These are phyloP conservation scores for Dipteronia sinensis DNA, from an alignment of 345 rosid species.

Conservation along the genomic window DNA sequence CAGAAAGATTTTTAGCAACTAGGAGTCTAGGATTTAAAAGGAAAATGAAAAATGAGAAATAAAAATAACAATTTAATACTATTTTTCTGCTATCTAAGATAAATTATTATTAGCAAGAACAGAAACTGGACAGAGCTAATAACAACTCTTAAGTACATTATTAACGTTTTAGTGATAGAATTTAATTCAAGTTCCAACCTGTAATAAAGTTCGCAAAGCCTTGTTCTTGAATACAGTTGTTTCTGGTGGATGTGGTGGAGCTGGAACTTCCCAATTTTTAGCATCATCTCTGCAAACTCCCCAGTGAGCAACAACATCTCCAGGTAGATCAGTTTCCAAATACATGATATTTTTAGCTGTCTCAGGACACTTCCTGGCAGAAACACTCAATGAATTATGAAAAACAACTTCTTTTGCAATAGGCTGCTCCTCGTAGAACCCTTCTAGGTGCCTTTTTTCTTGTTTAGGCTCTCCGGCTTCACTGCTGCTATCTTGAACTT, in stretches of 20 bases:
- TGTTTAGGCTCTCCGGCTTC: constrained; percentile 41
- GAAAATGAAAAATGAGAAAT: background rate
- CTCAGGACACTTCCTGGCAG: constrained; percentile 66
- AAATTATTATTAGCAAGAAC: constrained; percentile 17
- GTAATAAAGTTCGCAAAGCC: constrained; percentile 80
- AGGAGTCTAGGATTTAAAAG: background rate
- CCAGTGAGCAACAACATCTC: constrained; percentile 92
- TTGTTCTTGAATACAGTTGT: constrained; percentile 72
- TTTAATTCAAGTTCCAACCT: constrained; percentile 43
- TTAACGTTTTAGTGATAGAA: background rate
- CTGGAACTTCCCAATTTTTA: constrained; percentile 82
- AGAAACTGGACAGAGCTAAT: background rate
- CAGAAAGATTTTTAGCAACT: background rate
- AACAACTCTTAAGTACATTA: background rate
- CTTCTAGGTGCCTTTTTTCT: constrained; percentile 45
- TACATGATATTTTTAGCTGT: constrained; percentile 59
- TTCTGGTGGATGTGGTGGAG: constrained; percentile 75
- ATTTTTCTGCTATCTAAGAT: constrained; percentile 6
- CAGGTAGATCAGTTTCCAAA: constrained; percentile 82
- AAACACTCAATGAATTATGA: constrained; percentile 56
- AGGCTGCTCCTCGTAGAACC: constrained; percentile 78
- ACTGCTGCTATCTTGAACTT: constrained; percentile 34
- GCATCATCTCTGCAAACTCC: constrained; percentile 84
- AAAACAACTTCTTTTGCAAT: constrained; percentile 52
- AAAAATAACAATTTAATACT: background rate